These are phyloP conservation scores for Gastrodia elata DNA, from an alignment of 106 monocot genomes.

Conservation along the genomic window DNA sequence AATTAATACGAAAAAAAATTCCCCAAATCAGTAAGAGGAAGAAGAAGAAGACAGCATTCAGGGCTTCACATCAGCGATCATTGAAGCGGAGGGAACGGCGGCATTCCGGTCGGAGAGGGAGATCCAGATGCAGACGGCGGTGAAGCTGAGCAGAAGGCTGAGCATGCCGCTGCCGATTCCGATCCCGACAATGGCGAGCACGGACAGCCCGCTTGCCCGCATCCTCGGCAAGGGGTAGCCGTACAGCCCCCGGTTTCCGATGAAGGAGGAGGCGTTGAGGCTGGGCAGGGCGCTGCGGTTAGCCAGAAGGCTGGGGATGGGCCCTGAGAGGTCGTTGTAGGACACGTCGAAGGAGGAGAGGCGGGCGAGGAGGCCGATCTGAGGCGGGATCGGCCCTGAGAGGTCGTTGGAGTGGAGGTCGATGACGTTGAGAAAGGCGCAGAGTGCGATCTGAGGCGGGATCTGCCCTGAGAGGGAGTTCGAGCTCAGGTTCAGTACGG, in stretches of 20 bases:
- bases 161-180: slow-evolving; percentile 55
- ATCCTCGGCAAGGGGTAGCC: slow-evolving; percentile 42
- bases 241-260: slow-evolving; percentile 44
- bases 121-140: slow-evolving; percentile 60
- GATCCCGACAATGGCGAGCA: slow-evolving; percentile 57
- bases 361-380: slow-evolving; percentile 41
- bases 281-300: slow-evolving; percentile 27
- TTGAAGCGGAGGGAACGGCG: not conserved
- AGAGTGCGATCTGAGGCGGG: slow-evolving; percentile 54
- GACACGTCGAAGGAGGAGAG: slow-evolving; percentile 59
- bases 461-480: slow-evolving; percentile 57
- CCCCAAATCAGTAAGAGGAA: too few species aligned
- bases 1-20: too few species aligned
- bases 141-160: slow-evolving; percentile 59
- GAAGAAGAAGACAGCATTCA: too few species aligned
- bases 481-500: slow-evolving; percentile 63
- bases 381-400: slow-evolving; percentile 45
- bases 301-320: slow-evolving; percentile 35
- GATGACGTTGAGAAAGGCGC: slow-evolving; percentile 75
- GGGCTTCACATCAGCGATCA: too few species aligned
- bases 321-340: slow-evolving; percentile 38
- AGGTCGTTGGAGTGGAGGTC: slow-evolving; percentile 59
- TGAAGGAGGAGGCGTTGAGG: slow-evolving; percentile 59
- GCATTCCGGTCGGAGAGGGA: slow-evolving; percentile 25
- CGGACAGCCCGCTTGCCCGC: slow-evolving; percentile 30